phyloP scores from a whole-genome alignment of 1,139 yeast genomes.

The Wickerhamiella pararugosa region DNA sequence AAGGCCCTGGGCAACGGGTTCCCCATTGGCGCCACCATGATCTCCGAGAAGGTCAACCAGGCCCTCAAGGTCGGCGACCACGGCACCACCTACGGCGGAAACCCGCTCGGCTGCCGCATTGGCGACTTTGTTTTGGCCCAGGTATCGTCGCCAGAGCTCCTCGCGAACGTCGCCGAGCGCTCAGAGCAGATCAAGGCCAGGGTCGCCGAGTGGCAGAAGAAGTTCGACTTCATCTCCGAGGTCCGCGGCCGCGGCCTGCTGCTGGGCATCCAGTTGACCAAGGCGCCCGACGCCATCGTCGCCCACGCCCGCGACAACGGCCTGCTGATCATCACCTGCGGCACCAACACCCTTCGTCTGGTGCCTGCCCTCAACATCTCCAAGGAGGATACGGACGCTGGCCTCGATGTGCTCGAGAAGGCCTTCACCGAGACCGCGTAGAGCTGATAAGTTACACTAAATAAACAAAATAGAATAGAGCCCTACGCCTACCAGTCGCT shows the following conservation, averaged over 20 bases:
- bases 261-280: conserved; percentile 62
- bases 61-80: conserved; percentile 81
- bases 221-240: conserved; percentile 45
- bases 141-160: conserved; percentile 45
- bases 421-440: conserved; percentile 17
- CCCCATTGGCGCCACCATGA: conserved; percentile 90
- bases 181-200: conserved; percentile 39
- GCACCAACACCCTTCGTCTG: conserved; percentile 73
- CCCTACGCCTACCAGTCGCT: conserved; percentile 4
- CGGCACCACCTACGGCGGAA: conserved; percentile 97
- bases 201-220: conserved; percentile 37
- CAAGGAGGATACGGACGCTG: conserved; percentile 49
- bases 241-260: conserved; percentile 82
- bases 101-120: conserved; percentile 77
- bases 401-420: conserved; percentile 48
- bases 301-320: conserved; percentile 64
- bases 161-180: conserved; percentile 42
- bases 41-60: conserved; percentile 61
- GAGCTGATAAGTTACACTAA: background rate
- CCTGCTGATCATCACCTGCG: conserved; percentile 73
- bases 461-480: background rate
- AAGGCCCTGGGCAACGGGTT: conserved; percentile 96
- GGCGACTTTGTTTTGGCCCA: conserved; percentile 61
- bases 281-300: conserved; percentile 53
- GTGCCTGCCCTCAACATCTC: conserved; percentile 87